Base-by-base conservation (phyloP, 148 eudicot species). In the Euryodendron excelsum region DNA sequence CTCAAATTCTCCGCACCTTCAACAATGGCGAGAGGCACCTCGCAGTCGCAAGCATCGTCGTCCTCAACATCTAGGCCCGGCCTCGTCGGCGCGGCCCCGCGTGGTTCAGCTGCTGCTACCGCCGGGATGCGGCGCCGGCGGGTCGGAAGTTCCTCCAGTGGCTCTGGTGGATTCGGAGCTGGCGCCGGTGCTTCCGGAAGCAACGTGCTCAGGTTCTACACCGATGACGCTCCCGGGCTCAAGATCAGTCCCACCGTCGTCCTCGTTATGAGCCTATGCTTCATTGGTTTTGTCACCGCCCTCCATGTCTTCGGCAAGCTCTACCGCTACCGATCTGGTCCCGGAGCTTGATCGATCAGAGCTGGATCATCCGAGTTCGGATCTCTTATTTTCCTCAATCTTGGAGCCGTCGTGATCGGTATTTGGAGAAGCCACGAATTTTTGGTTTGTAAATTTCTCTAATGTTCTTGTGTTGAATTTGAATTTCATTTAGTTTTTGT, bases 291-390 rank as follows among this genome's bases (percentile, higher is more conserved):
- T 77, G 91, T 91, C 72, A 85, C 92, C 50, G 83, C 88, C 21
- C 95, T 91, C 58, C 95, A 91, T 68, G 90, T 91, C 75, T 82
- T 91, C 70, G 92, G 95, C 52, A 91, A 91, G 81, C 80, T 91
- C 41, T 91, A 89, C 77, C 90, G 88, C 71, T 83, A 85, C 76
- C 75, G 84, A 69, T 84, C 89, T 13, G 74, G 86, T 20, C 66
- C 83, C 21, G 79, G 79, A 28, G 76, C 71, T n/a, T 83, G 70
- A 81, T 63, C 31, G 12, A 14, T 4, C 55, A 21, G 41, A 34
- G 12, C 3, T 50, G 31, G 10, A 3, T 69, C 37, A 2, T 21
- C 45, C 44, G n/a, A 34, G 12, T 68, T 41, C 5, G 50, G 52
- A 68, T 39, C 2, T 39, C 45, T n/a, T n/a, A n/a, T 5, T 66